Evolutionary conservation across 1,284 basidiomycete species (phyloP).

Genomic region (Sphaerobolus stellatus): DNA sequence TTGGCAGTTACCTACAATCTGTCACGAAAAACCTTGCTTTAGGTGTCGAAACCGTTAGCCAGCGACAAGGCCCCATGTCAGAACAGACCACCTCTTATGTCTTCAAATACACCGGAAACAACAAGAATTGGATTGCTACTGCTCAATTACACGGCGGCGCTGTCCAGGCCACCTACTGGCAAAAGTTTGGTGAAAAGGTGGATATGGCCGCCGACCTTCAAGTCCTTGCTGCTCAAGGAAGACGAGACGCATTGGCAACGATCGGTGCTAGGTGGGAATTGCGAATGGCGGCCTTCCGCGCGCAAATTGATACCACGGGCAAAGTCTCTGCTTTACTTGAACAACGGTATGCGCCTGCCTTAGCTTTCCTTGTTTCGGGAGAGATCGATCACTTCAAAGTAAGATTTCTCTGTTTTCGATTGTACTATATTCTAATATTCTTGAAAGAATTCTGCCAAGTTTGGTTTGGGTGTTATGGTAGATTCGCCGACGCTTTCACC

Average conservation of each 20-base stretch:
- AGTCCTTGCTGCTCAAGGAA: conserved; percentile 72
- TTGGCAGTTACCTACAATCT: conserved; percentile 95
- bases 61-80: conserved; percentile 72
- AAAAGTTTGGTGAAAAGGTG: conserved; percentile 94
- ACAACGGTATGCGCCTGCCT: conserved; percentile 93
- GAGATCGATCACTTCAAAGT: conserved; percentile 99
- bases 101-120: conserved; percentile 76
- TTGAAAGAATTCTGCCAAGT: conserved; percentile 81
- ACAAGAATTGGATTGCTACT: conserved; percentile 89
- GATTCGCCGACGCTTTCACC: conserved; percentile 78
- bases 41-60: conserved; percentile 88
- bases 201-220: conserved; percentile 97
- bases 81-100: conserved; percentile 86
- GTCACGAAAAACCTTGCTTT: conserved; percentile 88
- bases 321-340: conserved; percentile 95
- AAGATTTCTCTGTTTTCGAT: conserved; percentile 22
- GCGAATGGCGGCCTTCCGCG: conserved; percentile 88
- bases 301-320: conserved; percentile 88
- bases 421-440: not conserved
- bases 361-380: conserved; percentile 91
- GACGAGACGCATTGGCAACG: conserved; percentile 90
- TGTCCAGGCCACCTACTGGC: conserved; percentile 94
- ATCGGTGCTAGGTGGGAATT: conserved; percentile 97
- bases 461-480: conserved; percentile 96
- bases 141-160: conserved; percentile 91